Base-by-base conservation (phyloP, 495 filamentous ascomycete species). In the Lophiostoma macrostomum region DNA sequence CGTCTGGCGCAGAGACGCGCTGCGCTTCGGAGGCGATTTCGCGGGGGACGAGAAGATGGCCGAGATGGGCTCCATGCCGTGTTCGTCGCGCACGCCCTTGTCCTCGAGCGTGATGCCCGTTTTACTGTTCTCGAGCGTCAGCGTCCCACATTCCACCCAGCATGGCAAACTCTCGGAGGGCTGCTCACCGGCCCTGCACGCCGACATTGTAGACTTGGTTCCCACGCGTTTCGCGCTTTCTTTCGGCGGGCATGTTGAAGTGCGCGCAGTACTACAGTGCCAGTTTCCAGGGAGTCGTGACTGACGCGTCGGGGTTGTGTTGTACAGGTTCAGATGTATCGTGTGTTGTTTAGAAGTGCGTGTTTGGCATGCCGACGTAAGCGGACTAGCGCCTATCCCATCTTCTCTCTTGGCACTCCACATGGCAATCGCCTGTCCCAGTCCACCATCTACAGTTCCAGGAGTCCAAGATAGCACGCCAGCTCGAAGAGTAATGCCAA, bases 41-140 rank as follows among this genome's bases (percentile, higher is more conserved):
- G 77, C 81, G 24, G 91, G 91, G 10, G 91, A 95, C 3, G 90
- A 96, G 69, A 96, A 97, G 58, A 96, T 80, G 40, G 77, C 78
- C 20, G 88, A 85, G 45, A 95, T 76, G 28, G 83, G 82, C 67
- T 97, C 90, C 71, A 98, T 79, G 68, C 94, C 93, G 76, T 95
- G 74, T 65, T 90, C 93, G 71, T 97, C 90, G 71, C 89, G 84
- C 44, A 85, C 71, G 32, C 88, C 88, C 46, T 76, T 80, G 69
- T 96, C 89, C 64, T 80, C 78, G 23, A 98, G 68, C 0, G 81
- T 86, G 25, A 94, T 76, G 19, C 93, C 93, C 7, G 93, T 98
- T 78, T 91, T 78, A 61, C 83, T 86, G 58, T n/a, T 24, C 48
- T 49, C 31, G 59, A 44, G 6, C 10, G 11, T 5, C 37, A 20